Evolutionary conservation across 1,284 basidiomycete genomes (phyloP), one percentile per base, ranked within the genome.

Genomic region (Mycena citricolor): DNA sequence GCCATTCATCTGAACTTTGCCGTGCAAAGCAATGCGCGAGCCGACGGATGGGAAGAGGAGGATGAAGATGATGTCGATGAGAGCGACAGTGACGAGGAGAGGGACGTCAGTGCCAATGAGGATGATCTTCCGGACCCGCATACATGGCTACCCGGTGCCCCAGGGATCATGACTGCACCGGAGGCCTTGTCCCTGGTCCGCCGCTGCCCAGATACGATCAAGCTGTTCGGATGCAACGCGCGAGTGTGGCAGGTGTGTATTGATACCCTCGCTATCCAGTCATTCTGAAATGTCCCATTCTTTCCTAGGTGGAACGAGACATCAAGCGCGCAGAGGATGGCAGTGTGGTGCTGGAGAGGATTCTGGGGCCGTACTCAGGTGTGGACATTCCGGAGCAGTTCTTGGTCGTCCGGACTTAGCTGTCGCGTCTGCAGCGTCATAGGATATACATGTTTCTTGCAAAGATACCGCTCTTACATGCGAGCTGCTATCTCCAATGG

Each of bases 361-460:
- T 54, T 3, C 63, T 88, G 5, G 67, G 62, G 4, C 66, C 69
- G 1, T 85, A 82, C 52, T 81, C 85, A 53, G 74, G 66, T 43
- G 75, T 76, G 4, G 82, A 83, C 53, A 67, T 88, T 11, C 86
- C 86, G 30, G 85, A 87, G 51, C 77, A 78, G 37, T 86, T 88
- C 52, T 69, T 85, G 28, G 83, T 87, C 24, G 72, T 84, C 13
- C 68, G 78, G 37, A 75, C 73, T 4, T 80, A n/a, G 19, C 31
- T 32, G 31, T n/a, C 8, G 31, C 8, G n/a, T n/a, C n/a, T n/a
- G n/a, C n/a, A n/a, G n/a, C n/a, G n/a, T n/a, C n/a, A n/a, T n/a
- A n/a, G n/a, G n/a, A n/a, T n/a, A n/a, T n/a, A n/a, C n/a, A n/a
- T n/a, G n/a, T n/a, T n/a, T n/a, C n/a, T n/a, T n/a, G n/a, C n/a